Evolutionary conservation across 2,329 filamentous ascomycete genomes (phyloP).

Genomic region (Aspergillus novoparasiticus): DNA sequence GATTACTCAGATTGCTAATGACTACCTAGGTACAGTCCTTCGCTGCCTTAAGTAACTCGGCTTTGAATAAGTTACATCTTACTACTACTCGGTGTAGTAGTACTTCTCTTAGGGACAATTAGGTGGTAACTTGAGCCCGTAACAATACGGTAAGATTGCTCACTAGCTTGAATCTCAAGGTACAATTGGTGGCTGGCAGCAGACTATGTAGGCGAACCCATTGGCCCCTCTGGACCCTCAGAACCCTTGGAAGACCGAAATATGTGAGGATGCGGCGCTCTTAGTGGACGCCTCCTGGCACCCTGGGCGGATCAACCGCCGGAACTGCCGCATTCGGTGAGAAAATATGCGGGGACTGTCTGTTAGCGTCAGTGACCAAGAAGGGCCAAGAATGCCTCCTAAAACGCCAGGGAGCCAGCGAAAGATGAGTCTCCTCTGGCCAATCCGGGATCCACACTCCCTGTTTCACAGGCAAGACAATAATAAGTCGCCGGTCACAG

Average conservation of each 20-base stretch:
- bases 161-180: slow-evolving; percentile 6
- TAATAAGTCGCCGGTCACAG: slow-evolving; percentile 9
- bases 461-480: slow-evolving; percentile 17
- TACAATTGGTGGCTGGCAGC: slow-evolving; percentile 12
- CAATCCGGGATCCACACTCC: slow-evolving; percentile 14
- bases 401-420: slow-evolving; percentile 15
- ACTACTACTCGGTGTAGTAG: not conserved
- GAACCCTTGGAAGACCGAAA: slow-evolving; percentile 8
- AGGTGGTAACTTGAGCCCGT: not conserved
- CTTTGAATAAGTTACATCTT: not conserved
- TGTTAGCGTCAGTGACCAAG: slow-evolving; percentile 16
- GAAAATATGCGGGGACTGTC: slow-evolving; percentile 21
- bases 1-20: not conserved
- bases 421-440: slow-evolving; percentile 7
- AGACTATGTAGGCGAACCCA: not conserved
- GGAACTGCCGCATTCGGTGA: slow-evolving; percentile 19
- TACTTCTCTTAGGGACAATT: not conserved
- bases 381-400: slow-evolving; percentile 19
- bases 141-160: slow-evolving; percentile 2
- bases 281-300: slow-evolving; percentile 21
- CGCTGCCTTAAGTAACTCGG: not conserved
- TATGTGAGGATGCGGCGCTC: slow-evolving; percentile 6
- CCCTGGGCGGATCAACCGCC: slow-evolving; percentile 20
- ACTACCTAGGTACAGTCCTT: not conserved
- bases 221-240: slow-evolving; percentile 6